Base-by-base conservation (phyloP, 306 rosid genomes). In the Fragaria iinumae region DNA sequence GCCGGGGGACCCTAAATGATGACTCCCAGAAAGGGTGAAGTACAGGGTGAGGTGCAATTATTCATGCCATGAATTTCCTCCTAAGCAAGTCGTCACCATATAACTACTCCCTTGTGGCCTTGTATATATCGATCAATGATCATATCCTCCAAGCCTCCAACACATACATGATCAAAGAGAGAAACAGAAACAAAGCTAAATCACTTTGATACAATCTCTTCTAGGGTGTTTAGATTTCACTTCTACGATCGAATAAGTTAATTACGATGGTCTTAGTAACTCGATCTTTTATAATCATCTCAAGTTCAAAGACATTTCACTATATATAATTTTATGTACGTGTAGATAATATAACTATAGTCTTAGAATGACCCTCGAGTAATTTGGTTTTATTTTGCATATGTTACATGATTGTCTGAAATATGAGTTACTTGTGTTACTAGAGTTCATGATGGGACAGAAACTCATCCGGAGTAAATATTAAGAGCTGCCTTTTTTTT, bases 1-100 rank as follows among this genome's bases (percentile, higher is more conserved):
- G 27, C 27, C 13, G 71, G 79, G 86, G 81, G 85, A 23, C 92
- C 90, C 83, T 79, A 34, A 86, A 49, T 87, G 84, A 88, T 87
- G 82, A 80, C 80, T 87, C 86, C 81, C 84, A 52, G 84, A 84
- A 83, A 88, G 79, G 77, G 70, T 82, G 55, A 86, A 86, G 81
- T 82, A 88, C 88, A 85, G 87, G 74, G 81, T 83, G 92, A 82
- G 79, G 29, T 73, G 84, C 93, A 86, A 91, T 91, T 90, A 89
- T 90, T 91, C 89, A 71, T 77, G 63, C 83, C 93, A 83, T 87
- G 67, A 73, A 85, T 90, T 88, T 88, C 96, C 82, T 86, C 79
- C 82, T 78, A 80, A 74, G 68, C 87, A 39, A 73, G 12, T 55
- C 38, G 10, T 73, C 38, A 23, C 38, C 53, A 14, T 27, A 64